Conservation (phyloP, 2,329 filamentous ascomycete species). For the Colletotrichum sp. region DNA sequence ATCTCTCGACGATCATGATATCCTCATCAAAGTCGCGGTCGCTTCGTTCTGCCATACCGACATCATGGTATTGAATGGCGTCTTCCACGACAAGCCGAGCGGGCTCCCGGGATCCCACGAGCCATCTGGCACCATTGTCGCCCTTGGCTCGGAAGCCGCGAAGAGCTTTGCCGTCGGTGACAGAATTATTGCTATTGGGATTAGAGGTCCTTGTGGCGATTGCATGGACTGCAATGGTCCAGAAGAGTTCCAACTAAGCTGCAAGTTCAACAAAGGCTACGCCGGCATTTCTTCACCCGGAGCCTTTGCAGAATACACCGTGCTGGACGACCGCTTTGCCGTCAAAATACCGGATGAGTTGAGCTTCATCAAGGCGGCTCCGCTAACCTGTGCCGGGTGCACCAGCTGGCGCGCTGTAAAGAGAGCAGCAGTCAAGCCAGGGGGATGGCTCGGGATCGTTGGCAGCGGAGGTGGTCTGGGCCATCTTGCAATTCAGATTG, state of each 20-base stretch:
- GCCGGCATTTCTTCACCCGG: slow-evolving; percentile 58
- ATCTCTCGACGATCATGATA: slow-evolving; percentile 50
- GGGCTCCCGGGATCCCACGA: slow-evolving; percentile 63
- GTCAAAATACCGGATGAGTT: slow-evolving; percentile 53
- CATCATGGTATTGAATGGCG: slow-evolving; percentile 56
- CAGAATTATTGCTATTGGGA: slow-evolving; percentile 60
- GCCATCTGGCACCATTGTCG: slow-evolving; percentile 58
- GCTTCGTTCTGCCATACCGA: slow-evolving; percentile 69
- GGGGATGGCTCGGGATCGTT: slow-evolving; percentile 74
- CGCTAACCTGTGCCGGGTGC: slow-evolving; percentile 60
- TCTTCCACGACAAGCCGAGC: slow-evolving; percentile 47
- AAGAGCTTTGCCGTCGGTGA: slow-evolving; percentile 51
- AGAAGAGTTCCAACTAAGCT: slow-evolving; percentile 58
- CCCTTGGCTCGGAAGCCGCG: slow-evolving; percentile 43
- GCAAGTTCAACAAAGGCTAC: slow-evolving; percentile 45
- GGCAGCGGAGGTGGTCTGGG: slow-evolving; percentile 79
- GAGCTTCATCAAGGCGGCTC: slow-evolving; percentile 55
- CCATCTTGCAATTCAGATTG: slow-evolving; percentile 74
- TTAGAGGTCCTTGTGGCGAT: slow-evolving; percentile 54
- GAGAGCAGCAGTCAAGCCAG: slow-evolving; percentile 44
- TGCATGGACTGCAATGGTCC: slow-evolving; percentile 58
- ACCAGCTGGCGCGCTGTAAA: slow-evolving; percentile 53
- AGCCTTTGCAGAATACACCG: slow-evolving; percentile 61
- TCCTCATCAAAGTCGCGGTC: slow-evolving; percentile 64
- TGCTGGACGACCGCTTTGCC: slow-evolving; percentile 50